phyloP scores from a whole-genome alignment of 495 filamentous ascomycete species.

The Rhypophila decipiens region DNA sequence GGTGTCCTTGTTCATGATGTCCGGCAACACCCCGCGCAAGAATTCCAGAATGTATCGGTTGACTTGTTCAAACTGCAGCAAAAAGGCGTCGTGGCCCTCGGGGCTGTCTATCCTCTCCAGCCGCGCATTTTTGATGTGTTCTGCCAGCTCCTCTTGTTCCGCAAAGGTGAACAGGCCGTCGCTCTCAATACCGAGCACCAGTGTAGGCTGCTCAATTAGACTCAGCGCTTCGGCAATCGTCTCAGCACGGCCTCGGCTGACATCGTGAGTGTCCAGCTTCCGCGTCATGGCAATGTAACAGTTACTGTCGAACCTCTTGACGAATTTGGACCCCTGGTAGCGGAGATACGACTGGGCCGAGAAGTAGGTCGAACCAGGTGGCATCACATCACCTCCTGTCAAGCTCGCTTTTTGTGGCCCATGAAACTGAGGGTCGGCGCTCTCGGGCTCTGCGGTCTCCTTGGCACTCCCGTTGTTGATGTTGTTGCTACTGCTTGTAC shows the following conservation, averaged over 20 bases:
- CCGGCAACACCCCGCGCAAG: slow-evolving; percentile 71
- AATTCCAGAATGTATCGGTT: slow-evolving; percentile 83
- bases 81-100: slow-evolving; percentile 94
- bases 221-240: slow-evolving; percentile 68
- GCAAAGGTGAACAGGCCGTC: slow-evolving; percentile 96
- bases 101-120: slow-evolving; percentile 83
- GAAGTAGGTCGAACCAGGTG: slow-evolving; percentile 76
- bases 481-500: slow-evolving; percentile 23
- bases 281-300: slow-evolving; percentile 99
- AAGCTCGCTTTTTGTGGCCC: slow-evolving; percentile 43
- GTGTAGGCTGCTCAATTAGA: slow-evolving; percentile 74
- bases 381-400: slow-evolving; percentile 36
- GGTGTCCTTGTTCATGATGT: slow-evolving; percentile 68
- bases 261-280: slow-evolving; percentile 97
- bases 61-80: slow-evolving; percentile 95
- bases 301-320: slow-evolving; percentile 93
- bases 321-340: slow-evolving; percentile 97
- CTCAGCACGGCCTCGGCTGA: slow-evolving; percentile 63
- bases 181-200: slow-evolving; percentile 88
- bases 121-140: slow-evolving; percentile 68
- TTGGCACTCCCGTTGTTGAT: not conserved
- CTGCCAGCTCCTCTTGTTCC: slow-evolving; percentile 87
- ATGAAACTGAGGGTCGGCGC: slow-evolving; percentile 70
- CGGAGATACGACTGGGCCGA: slow-evolving; percentile 95
- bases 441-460: slow-evolving; percentile 2